Conservation (phyloP, 805 yeast species). For the Saccharomycopsis sp. region DNA sequence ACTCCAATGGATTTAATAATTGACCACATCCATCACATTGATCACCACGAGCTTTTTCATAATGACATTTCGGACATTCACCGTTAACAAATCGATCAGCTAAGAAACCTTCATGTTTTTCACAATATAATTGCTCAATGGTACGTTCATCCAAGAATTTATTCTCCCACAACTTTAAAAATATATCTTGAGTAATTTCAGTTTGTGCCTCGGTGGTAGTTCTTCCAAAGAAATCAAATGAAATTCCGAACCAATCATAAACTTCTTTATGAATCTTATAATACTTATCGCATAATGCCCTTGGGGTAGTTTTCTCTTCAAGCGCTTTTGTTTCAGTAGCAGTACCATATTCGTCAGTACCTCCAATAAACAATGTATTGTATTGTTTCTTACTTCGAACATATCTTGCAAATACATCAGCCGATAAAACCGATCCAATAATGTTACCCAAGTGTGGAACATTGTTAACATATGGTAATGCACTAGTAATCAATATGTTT, state of each 20-base stretch:
- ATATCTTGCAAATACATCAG: constrained; percentile 90
- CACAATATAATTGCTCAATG: constrained; percentile 87
- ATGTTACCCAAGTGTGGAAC: constrained; percentile 98
- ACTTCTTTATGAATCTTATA: constrained; percentile 80
- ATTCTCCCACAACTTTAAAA: constrained; percentile 66
- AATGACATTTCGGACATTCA: constrained; percentile 89
- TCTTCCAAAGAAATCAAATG: constrained; percentile 92
- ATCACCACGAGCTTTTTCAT: constrained; percentile 98
- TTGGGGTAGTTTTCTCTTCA: constrained; percentile 86
- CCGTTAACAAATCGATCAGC: constrained; percentile 99
- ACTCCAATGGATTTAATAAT: constrained; percentile 84
- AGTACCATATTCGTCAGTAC: constrained; percentile 99
- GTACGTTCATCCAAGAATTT: constrained; percentile 79
- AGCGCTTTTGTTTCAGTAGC: constrained; percentile 98
- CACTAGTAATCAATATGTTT: constrained; percentile 87
- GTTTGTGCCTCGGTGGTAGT: constrained; percentile 91
- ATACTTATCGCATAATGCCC: constrained; percentile 85
- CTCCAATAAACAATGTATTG: constrained; percentile 83
- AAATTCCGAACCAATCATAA: constrained; percentile 95
- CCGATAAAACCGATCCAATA: constrained; percentile 88
- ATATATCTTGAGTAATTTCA: constrained; percentile 91
- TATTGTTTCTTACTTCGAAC: constrained; percentile 74
- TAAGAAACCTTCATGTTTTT: constrained; percentile 79
- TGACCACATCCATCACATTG: constrained; percentile 97
- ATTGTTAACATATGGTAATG: constrained; percentile 95